Conservation (phyloP, 257 asterid species). For the Solanum pinnatisectum region DNA sequence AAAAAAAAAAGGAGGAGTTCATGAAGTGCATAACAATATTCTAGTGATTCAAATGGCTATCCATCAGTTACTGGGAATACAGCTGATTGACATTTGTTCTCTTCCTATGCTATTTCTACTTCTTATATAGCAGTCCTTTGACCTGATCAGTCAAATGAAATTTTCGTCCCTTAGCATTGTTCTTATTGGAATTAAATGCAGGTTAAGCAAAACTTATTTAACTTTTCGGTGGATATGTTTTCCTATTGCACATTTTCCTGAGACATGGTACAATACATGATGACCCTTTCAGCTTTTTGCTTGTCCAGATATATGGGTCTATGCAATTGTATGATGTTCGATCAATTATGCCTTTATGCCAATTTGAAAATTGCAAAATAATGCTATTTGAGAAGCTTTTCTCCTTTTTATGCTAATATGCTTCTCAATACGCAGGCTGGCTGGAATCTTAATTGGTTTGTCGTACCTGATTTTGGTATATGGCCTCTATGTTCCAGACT, state of each 20-base stretch:
- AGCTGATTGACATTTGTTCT: not conserved
- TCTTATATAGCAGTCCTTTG: not conserved
- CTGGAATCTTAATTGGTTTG: slow-evolving; percentile 39
- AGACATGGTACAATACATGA: not conserved
- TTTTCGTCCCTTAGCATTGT: not conserved
- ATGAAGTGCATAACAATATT: not conserved
- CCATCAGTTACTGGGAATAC: not conserved
- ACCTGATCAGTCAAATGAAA: not conserved
- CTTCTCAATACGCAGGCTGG: slow-evolving; percentile 38
- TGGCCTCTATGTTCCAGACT: slow-evolving; percentile 67
- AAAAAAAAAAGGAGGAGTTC: not conserved
- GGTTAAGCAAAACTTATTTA: not conserved
- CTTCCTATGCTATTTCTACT: not conserved
- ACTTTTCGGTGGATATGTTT: not conserved
- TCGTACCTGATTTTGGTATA: slow-evolving; percentile 54
- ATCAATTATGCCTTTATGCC: not conserved
- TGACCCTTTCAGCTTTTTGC: not conserved
- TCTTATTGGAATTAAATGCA: not conserved
- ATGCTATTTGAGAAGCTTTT: not conserved
- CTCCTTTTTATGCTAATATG: slow-evolving; percentile 2
- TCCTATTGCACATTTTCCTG: not conserved
- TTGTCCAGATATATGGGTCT: not conserved
- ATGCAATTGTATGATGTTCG: not conserved
- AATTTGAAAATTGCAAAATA: not conserved
- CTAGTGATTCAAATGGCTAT: not conserved